A percentile compares a stretch with the other conserved stretches of the same genome.
These are phyloP conservation scores for Rhodosorus marinus DNA, from an alignment of 23 red algal species.

Conservation along the genomic window DNA sequence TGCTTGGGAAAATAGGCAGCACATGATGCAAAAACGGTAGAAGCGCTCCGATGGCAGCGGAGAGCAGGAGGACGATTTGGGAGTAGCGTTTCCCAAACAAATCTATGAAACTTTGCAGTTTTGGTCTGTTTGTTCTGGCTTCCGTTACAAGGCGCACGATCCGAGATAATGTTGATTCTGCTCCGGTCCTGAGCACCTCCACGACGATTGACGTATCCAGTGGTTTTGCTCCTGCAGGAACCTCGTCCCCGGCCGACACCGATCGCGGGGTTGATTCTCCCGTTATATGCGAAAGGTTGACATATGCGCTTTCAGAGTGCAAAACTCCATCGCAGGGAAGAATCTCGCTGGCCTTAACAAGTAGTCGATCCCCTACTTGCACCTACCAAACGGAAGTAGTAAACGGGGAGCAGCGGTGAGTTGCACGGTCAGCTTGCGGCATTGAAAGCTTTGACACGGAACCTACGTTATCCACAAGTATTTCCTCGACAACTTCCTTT, in stretches of 20 bases:
- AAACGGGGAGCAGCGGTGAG: neutral
- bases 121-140: slow-evolving; percentile 53
- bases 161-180: slow-evolving; percentile 46
- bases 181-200: slow-evolving; percentile 17
- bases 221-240: slow-evolving; percentile 37
- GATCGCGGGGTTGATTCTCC: slow-evolving; percentile 38
- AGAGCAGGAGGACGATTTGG: slow-evolving; percentile 12
- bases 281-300: slow-evolving; percentile 45
- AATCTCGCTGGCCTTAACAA: slow-evolving; percentile 50
- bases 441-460: too few relatives aligned
- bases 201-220: slow-evolving; percentile 48
- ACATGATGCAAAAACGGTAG: slow-evolving; percentile 15
- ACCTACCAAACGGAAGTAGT: slow-evolving; percentile 10
- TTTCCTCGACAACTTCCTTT: neutral
- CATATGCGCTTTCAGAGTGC: slow-evolving; percentile 31
- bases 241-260: slow-evolving; percentile 10
- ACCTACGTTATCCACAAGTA: neutral
- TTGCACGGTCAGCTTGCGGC: slow-evolving; percentile 1
- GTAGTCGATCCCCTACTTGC: slow-evolving; percentile 44
- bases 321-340: slow-evolving; percentile 56
- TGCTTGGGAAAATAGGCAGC: neutral
- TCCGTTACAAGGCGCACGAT: slow-evolving; percentile 60
- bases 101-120: slow-evolving; percentile 51
- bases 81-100: slow-evolving; percentile 62
- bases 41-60: slow-evolving; percentile 18